Percentiles rank a stretch among this genome's conserved stretches.
Evolutionary conservation across 192 early-diverging fungal species (phyloP).

Genomic region (Mortierella hygrophila): DNA sequence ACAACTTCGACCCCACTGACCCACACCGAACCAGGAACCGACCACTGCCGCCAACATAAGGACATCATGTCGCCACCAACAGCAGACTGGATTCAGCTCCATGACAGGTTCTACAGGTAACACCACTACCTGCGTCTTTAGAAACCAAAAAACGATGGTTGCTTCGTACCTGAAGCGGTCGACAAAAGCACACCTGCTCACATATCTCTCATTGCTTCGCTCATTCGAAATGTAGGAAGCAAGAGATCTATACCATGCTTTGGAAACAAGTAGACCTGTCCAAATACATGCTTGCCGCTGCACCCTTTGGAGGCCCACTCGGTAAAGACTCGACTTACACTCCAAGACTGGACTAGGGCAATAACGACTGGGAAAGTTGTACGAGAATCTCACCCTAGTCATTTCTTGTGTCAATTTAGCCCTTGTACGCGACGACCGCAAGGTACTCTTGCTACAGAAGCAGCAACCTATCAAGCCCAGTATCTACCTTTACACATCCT

Average conservation of each 20-base stretch:
- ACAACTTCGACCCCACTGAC: neutral
- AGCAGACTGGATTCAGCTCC: constrained; percentile 69
- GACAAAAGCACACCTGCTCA: neutral
- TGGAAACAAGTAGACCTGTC: constrained; percentile 93
- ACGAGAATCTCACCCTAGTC: neutral
- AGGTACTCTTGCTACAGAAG: constrained; percentile 80
- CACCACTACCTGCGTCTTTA: neutral
- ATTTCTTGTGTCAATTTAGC: constrained; percentile 64
- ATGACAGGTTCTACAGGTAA: constrained; percentile 74
- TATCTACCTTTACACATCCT: constrained; percentile 88
- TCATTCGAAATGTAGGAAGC: constrained; percentile 62
- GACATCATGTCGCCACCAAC: constrained; percentile 68
- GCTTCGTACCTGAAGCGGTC: neutral
- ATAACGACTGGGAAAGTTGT: neutral
- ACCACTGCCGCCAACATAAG: neutral
- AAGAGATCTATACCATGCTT: constrained; percentile 88
- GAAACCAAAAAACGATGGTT: neutral
- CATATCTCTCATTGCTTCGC: neutral
- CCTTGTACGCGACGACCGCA: constrained; percentile 91
- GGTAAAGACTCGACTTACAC: constrained; percentile 61
- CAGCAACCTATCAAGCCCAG: constrained; percentile 81
- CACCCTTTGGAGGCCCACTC: constrained; percentile 94
- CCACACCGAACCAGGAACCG: neutral
- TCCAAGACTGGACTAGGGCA: neutral
- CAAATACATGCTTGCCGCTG: constrained; percentile 85